Evolutionary conservation across 2,329 filamentous ascomycete genomes (phyloP), one percentile per base, ranked within the genome.

Genomic region (Waltergamsia citrina): DNA sequence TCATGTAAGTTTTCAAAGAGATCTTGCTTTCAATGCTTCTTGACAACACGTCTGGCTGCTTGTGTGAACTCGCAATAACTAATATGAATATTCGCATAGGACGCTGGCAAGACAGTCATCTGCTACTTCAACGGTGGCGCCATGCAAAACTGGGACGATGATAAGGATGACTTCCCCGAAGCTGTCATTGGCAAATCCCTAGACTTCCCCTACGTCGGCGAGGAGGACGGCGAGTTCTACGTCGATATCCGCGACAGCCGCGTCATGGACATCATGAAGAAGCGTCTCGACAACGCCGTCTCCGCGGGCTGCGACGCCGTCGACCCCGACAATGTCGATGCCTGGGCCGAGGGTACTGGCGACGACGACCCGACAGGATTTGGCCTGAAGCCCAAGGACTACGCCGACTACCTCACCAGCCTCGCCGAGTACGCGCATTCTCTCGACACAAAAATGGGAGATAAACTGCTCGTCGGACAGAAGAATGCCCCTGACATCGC

Each of bases 291-390:
- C 11, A 33, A 35, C 12, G 52, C 53, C 9, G 47, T 43, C n/a
- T 28, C 39, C 18, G 32, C 45, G 11, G 53, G 53, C 14, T 56
- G 53, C 32, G 53, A 55, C 29, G 53, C 44, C 12, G 47, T 56
- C n/a, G 53, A 56, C 36, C 52, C 51, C 3, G 53, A 56, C 39
- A 56, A 56, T 36, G 49, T 56, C 28, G 52, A 56, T 17, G 51
- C 48, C 24, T 55, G 49, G 46, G 46, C 11, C 43, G 35, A 45
- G 27, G n/a, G n/a, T n/a, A n/a, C n/a, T n/a, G 42, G 47, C 27
- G 39, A 39, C 22, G 38, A 41, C 5, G 51, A 55, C 29, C 43
- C 45, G 10, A 49, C 47, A 7, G 50, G 52, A 17, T 54, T 54
- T 41, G 41, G 40, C 18, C 49, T 54, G 17, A 47, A 43, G 16